Evolutionary conservation across 202 grass and related monocot species (phyloP).

Genomic region (Schoenoplectus triqueter): DNA sequence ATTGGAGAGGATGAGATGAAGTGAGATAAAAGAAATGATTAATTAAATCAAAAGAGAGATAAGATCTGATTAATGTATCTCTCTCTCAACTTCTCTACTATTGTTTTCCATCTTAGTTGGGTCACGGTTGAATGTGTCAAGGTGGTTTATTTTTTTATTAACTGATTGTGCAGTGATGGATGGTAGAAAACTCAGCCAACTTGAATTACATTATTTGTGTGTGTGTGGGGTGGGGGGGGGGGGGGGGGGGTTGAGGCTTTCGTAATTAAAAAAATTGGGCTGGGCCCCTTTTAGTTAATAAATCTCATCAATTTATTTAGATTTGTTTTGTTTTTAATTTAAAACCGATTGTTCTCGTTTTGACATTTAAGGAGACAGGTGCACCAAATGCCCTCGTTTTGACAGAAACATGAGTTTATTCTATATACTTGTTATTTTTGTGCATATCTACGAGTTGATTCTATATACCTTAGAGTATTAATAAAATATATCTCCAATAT

Average conservation of each 20-base stretch:
- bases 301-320: not conserved
- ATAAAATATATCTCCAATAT: too few species aligned
- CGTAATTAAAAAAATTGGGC: too few species aligned
- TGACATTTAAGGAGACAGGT: slow-evolving; percentile 22
- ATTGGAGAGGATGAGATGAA: not conserved
- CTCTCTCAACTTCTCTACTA: not conserved
- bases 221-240: too few species aligned
- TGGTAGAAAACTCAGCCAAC: slow-evolving; percentile 5
- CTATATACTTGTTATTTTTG: too few species aligned
- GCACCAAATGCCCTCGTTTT: not conserved
- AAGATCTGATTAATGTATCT: not conserved
- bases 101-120: not conserved
- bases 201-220: not conserved
- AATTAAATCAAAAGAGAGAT: not conserved
- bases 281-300: not conserved
- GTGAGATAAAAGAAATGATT: slow-evolving; percentile 11
- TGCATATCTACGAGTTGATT: too few species aligned
- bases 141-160: not conserved
- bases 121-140: slow-evolving; percentile 37
- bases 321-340: slow-evolving; percentile 4
- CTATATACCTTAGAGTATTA: too few species aligned
- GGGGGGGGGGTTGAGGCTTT: too few species aligned
- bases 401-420: too few species aligned
- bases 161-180: not conserved
- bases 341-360: not conserved